Percentiles rank a stretch among this genome's conserved stretches.
phyloP scores from a whole-genome alignment of 192 early-diverging fungal species.

The Coemansia sp. region DNA sequence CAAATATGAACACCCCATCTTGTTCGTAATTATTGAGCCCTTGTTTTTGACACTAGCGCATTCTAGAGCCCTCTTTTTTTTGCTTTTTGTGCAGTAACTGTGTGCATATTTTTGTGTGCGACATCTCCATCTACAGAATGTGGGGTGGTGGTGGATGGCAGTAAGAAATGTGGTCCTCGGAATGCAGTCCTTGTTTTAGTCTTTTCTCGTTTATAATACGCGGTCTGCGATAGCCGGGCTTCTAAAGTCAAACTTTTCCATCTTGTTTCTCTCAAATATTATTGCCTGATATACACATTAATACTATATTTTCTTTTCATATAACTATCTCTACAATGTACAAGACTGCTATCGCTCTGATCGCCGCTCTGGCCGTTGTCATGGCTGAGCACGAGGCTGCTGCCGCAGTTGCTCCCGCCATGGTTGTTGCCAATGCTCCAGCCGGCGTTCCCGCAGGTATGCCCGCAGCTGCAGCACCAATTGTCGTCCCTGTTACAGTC shows the following conservation, averaged over 20 bases:
- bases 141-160: neutral
- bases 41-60: neutral
- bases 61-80: neutral
- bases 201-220: neutral
- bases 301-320: neutral
- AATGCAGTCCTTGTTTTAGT: slow-evolving; percentile 7
- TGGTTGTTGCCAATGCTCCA: neutral
- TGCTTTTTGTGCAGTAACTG: neutral
- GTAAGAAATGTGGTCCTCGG: neutral
- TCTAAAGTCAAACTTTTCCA: neutral
- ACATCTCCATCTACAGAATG: neutral
- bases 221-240: neutral
- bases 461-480: neutral
- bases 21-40: neutral
- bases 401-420: neutral
- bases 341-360: neutral
- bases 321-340: slow-evolving; percentile 3
- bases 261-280: slow-evolving; percentile 12
- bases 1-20: neutral
- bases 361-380: slow-evolving; percentile 14
- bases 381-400: slow-evolving; percentile 11
- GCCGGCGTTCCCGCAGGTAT: slow-evolving; percentile 1
- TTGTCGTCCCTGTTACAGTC: neutral
- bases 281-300: neutral
- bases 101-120: neutral